Evolutionary conservation across 768 basidiomycete genomes (phyloP).

Genomic region (Calocybe cyanea): DNA sequence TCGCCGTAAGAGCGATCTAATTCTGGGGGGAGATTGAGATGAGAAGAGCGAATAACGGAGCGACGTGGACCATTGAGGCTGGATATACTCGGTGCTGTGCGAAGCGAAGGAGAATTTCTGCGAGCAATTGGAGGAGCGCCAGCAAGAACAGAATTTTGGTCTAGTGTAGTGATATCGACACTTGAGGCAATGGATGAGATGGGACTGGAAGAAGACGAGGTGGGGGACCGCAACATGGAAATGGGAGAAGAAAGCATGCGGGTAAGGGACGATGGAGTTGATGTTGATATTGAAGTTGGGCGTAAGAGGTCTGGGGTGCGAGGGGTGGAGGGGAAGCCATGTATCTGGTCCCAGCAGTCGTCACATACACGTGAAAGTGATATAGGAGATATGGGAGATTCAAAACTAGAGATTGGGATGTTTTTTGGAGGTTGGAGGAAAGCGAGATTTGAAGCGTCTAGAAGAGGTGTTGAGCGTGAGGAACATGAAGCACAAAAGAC

Average conservation of each 20-base stretch:
- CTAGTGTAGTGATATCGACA: slow-evolving; percentile 21
- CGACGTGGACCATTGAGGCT: slow-evolving; percentile 31
- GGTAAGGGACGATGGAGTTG: slow-evolving; percentile 30
- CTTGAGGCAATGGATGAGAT: slow-evolving; percentile 30
- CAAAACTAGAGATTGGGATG: slow-evolving; percentile 54
- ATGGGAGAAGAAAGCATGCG: slow-evolving; percentile 37
- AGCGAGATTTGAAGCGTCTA: slow-evolving; percentile 67
- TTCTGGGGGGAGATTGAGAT: slow-evolving; percentile 35
- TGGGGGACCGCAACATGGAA: slow-evolving; percentile 33
- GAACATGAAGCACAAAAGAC: slow-evolving; percentile 69
- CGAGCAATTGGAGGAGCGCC: slow-evolving; percentile 23
- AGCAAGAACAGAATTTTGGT: slow-evolving; percentile 19
- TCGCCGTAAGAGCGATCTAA: slow-evolving; percentile 59
- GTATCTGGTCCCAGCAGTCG: slow-evolving; percentile 72
- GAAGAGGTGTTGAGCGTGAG: slow-evolving; percentile 53
- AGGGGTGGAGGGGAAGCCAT: slow-evolving; percentile 49
- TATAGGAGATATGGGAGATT: slow-evolving; percentile 59
- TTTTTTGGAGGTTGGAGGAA: slow-evolving; percentile 73
- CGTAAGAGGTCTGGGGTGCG: slow-evolving; percentile 33
- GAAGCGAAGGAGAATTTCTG: slow-evolving; percentile 25
- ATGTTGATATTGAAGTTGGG: neutral
- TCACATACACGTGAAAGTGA: slow-evolving; percentile 64
- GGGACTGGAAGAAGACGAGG: slow-evolving; percentile 28
- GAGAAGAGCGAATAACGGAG: slow-evolving; percentile 27
- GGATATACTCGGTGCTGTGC: slow-evolving; percentile 29